Evolutionary conservation across 495 filamentous ascomycete species (phyloP).

Genomic region (Coniosporium apollinis): DNA sequence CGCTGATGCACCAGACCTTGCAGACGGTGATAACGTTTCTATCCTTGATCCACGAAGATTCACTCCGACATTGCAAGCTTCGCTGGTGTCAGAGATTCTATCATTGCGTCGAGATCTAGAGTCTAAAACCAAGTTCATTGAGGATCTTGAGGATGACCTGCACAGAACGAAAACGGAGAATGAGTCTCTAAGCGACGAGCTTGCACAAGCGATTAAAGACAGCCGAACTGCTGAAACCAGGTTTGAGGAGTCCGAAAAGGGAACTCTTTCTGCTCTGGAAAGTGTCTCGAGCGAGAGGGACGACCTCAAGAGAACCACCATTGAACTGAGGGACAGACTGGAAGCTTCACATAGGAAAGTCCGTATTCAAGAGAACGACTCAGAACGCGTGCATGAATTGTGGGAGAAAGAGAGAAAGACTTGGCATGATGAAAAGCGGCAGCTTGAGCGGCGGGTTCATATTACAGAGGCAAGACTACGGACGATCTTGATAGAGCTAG

Average conservation of each 20-base stretch:
- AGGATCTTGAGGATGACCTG: constrained; percentile 61
- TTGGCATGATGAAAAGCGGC: constrained; percentile 68
- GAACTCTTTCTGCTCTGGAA: constrained; percentile 64
- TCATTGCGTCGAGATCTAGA: constrained; percentile 75
- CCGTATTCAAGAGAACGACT: constrained; percentile 70
- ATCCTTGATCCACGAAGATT: constrained; percentile 79
- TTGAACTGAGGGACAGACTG: constrained; percentile 61
- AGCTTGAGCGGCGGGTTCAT: constrained; percentile 66
- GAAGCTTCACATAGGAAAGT: constrained; percentile 63
- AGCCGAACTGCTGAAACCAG: constrained; percentile 68
- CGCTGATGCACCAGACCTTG: constrained; percentile 30
- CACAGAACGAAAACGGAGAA: constrained; percentile 55
- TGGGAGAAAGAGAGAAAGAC: constrained; percentile 69
- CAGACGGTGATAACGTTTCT: constrained; percentile 55
- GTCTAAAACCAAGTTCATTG: constrained; percentile 67
- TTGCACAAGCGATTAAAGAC: constrained; percentile 52
- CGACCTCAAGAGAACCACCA: constrained; percentile 53
- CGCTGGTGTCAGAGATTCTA: constrained; percentile 85
- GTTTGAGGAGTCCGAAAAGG: constrained; percentile 70
- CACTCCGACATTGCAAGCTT: constrained; percentile 89
- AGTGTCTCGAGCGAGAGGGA: constrained; percentile 77
- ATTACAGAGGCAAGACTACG: constrained; percentile 76
- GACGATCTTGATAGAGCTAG: constrained; percentile 66
- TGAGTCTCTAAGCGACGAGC: constrained; percentile 43
- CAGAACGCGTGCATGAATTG: constrained; percentile 51